Evolutionary conservation across 176 grass and related monocot species (phyloP), one percentile per base, ranked within the genome.

Genomic region (Zea mays): DNA sequence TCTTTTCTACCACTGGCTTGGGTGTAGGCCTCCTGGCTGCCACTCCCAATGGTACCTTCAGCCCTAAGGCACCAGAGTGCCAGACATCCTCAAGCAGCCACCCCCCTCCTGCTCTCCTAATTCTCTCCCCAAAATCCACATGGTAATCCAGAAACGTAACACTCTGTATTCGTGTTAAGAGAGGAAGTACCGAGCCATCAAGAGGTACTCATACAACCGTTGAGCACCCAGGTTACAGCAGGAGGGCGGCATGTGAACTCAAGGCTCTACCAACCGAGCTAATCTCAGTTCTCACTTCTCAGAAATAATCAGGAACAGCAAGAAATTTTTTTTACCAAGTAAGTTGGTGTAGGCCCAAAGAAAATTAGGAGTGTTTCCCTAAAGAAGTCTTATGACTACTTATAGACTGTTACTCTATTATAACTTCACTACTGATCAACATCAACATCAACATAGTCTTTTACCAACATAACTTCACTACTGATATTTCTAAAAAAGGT

Each of bases 341-440:
- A 42, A 40, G 36, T 41, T 65, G 15, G 38, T 42, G 63, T 10
- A 41, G 15, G 8, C 64, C 73, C 50, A 42, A 48, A 70, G 4
- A 49, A 49, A 49, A 55, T 4, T 70, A 70, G 67, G 20, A 48
- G 46, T 21, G 14, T 34, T 48, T 17, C 14, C 21, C 45, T 15
- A 10, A 54, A 54, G 15, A 38, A 16, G 7, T 38, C 62, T 52
- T 49, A 47, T 51, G 36, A 65, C 8, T 71, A 51, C 13, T 48
- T 69, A 14, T 77, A 77, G 21, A 38, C n/a, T 71, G 8, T 78
- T 67, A 15, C 6, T 79, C 49, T 56, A 15, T 33, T 69, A 5
- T 15, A 44, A 55, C 13, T 46, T 7, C 12, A n/a, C n/a, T n/a
- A n/a, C n/a, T n/a, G n/a, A n/a, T n/a, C n/a, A n/a, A n/a, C n/a